Percentiles rank a stretch among this genome's conserved stretches.
Conservation (phyloP, 352 stramenopile species). For the Albugo candida region DNA sequence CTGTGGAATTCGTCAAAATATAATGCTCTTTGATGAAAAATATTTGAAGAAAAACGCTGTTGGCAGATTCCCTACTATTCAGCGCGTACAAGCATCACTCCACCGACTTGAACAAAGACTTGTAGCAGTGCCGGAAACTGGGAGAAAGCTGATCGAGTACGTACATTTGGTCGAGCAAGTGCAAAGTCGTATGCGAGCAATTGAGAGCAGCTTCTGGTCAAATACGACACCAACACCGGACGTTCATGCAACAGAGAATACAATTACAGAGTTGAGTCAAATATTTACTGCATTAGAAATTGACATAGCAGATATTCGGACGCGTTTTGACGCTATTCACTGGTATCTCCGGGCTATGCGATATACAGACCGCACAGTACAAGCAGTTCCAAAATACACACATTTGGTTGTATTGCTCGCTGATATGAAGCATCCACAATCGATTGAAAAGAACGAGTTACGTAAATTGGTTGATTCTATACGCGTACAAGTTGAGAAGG, state of each 20-base stretch:
- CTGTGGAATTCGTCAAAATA: constrained; percentile 37
- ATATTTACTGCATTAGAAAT: constrained; percentile 39
- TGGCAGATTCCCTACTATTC: constrained; percentile 26
- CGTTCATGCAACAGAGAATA: constrained; percentile 13
- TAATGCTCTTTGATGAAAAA: constrained; percentile 53
- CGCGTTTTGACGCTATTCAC: constrained; percentile 41
- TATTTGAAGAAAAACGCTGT: constrained; percentile 19
- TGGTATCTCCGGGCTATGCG: constrained; percentile 52
- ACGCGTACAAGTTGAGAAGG: no score
- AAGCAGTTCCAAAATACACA: constrained; percentile 32
- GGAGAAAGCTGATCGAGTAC: constrained; percentile 28
- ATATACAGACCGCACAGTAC: constrained; percentile 24
- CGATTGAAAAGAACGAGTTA: no score
- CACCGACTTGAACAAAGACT: constrained; percentile 5
- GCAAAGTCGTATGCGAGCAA: constrained; percentile 15
- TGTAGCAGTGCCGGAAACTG: constrained; percentile 17
- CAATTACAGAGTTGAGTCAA: constrained; percentile 23
- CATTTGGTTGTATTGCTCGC: constrained; percentile 46
- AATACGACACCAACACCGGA: constrained; percentile 2
- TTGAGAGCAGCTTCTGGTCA: constrained; percentile 22
- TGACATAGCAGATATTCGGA: constrained; percentile 25
- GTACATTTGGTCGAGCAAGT: constrained; percentile 22
- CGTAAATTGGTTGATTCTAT: no score
- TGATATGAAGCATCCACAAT: constrained; percentile 15
- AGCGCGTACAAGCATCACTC: constrained; percentile 17